phyloP scores from a whole-genome alignment of 371 early-diverging fungal genomes.

The Nematocida sp. region DNA sequence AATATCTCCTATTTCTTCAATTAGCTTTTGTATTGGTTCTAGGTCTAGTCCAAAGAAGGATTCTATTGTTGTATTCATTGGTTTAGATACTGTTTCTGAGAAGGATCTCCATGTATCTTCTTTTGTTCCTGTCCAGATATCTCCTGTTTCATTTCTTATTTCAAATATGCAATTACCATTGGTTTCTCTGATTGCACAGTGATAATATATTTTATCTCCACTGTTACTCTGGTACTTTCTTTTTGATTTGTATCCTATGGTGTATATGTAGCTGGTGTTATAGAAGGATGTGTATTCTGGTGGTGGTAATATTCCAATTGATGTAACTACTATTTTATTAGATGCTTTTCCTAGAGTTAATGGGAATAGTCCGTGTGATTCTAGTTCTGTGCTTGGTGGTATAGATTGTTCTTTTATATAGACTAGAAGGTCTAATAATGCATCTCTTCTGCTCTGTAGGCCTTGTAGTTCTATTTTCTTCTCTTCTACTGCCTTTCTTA shows the following conservation, averaged over 20 bases:
- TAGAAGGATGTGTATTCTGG: conserved; percentile 43
- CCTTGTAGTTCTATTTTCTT: conserved; percentile 31
- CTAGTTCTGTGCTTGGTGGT: not conserved
- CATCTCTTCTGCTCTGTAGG: conserved; percentile 43
- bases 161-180: conserved; percentile 49
- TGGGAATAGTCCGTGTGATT: conserved; percentile 4
- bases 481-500: conserved; percentile 33
- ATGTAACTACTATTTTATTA: conserved; percentile 30
- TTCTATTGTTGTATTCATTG: conserved; percentile 23
- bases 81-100: conserved; percentile 14
- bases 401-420: conserved; percentile 20
- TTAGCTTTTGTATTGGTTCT: conserved; percentile 41
- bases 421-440: conserved; percentile 39
- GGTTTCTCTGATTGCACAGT: conserved; percentile 35
- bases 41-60: conserved; percentile 58
- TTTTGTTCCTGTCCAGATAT: conserved; percentile 30
- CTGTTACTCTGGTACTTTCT: conserved; percentile 40
- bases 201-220: conserved; percentile 27
- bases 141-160: conserved; percentile 20
- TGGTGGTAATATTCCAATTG: conserved; percentile 53
- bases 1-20: conserved; percentile 58
- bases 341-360: conserved; percentile 36
- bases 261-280: conserved; percentile 47
- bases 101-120: conserved; percentile 14
- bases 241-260: conserved; percentile 50